Evolutionary conservation across 441 rosid genomes (phyloP), one percentile per base, ranked within the genome.

Genomic region (Viola pubescens): DNA sequence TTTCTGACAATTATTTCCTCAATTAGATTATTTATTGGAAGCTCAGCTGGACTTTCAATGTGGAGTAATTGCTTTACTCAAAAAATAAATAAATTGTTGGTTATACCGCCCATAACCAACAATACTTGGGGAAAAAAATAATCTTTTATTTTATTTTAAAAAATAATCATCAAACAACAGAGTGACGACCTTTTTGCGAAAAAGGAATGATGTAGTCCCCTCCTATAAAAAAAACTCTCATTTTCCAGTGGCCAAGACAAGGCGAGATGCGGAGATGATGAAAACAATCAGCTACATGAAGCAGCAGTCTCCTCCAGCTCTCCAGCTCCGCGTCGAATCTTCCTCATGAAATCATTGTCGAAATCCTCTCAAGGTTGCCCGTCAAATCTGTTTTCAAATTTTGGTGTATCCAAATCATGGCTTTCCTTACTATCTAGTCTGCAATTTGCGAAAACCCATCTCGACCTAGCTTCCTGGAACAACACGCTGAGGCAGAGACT

Each of bases 381-480:
- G 72, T 56, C 4, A 48, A 60, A 56, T 45, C 69, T 48, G 40
- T 63, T 1, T 6, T 13, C 49, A 34, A 4, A 16, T 63, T 63
- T 45, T 49, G 62, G 45, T 64, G 63, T 67, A 48, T 67, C 38
- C 42, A 67, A 56, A 48, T 59, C 57, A 40, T 67, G 61, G 34
- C 48, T 43, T 13, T 6, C 66, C 11, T 44, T 72, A 4, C 16
- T 67, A 41, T 43, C 66, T 1, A 64, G 54, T 37, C 47, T 60
- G n/a, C 48, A 63, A 12, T 72, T 72, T 51, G 11, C 60, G 47
- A 60, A 57, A 60, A 56, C 44, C 50, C 68, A 72, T 52, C 63
- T 67, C 3, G 42, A 39, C 6, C 9, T 42, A 9, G 45, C 45
- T 9, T 9, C 9, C 9, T 2, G 2, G 9, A 42, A 42, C 45